Conservation (phyloP, 768 basidiomycete species). For the Strobilomyces confusus region DNA sequence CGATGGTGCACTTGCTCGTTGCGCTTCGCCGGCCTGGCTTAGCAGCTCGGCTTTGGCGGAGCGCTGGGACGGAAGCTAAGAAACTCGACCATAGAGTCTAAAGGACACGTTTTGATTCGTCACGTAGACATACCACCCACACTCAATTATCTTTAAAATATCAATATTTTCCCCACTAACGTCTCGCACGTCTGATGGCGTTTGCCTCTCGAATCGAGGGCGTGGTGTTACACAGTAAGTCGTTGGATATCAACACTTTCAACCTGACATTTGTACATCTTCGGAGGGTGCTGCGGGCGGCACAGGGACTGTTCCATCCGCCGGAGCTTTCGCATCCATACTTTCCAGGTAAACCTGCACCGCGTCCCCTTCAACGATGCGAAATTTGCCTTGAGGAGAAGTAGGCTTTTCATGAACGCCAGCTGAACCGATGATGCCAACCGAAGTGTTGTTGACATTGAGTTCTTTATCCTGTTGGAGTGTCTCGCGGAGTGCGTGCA, state of each 20-base stretch:
- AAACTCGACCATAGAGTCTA: slow-evolving; percentile 7
- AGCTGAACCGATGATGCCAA: slow-evolving; percentile 84
- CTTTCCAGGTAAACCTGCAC: slow-evolving; percentile 71
- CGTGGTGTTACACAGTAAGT: slow-evolving; percentile 6
- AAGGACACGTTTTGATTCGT: slow-evolving; percentile 9
- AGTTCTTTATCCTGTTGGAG: slow-evolving; percentile 98
- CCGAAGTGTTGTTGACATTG: slow-evolving; percentile 87
- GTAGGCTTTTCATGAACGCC: slow-evolving; percentile 54
- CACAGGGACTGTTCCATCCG: slow-evolving; percentile 36
- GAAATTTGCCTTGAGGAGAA: slow-evolving; percentile 61
- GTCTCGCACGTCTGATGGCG: not conserved
- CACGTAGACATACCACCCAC: slow-evolving; percentile 17
- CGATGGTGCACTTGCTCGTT: slow-evolving; percentile 73
- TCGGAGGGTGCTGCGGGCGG: slow-evolving; percentile 42
- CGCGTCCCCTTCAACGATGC: slow-evolving; percentile 81
- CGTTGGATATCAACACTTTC: slow-evolving; percentile 25
- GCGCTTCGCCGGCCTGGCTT: slow-evolving; percentile 65
- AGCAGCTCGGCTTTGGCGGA: slow-evolving; percentile 62
- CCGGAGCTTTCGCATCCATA: slow-evolving; percentile 70
- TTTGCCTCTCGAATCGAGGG: slow-evolving; percentile 3
- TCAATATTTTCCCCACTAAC: not conserved
- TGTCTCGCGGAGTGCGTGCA: slow-evolving; percentile 93
- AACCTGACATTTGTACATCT: slow-evolving; percentile 86
- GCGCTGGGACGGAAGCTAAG: slow-evolving; percentile 23
- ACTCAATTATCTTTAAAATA: slow-evolving; percentile 22